Evolutionary conservation across 768 basidiomycete genomes (phyloP).

Genomic region (Boletus pseudopeckii): DNA sequence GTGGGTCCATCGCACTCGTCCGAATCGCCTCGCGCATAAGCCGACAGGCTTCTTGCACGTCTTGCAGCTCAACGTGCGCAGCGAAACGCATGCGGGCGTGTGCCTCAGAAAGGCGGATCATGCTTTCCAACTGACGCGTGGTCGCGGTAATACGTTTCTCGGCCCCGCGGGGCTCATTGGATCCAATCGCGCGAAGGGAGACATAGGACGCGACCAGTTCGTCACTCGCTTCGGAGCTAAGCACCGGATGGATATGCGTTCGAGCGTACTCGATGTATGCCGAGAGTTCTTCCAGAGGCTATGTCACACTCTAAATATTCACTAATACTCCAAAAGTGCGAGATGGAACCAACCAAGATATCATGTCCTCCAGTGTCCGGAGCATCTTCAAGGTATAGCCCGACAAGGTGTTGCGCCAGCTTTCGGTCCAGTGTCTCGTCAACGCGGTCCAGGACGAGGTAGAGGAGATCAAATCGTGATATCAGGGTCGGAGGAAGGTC

Average conservation of each 20-base stretch:
- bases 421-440: conserved; percentile 84
- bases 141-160: conserved; percentile 98
- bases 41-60: conserved; percentile 89
- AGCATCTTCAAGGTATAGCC: conserved; percentile 88
- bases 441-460: conserved; percentile 92
- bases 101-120: conserved; percentile 94
- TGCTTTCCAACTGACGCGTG: conserved; percentile 93
- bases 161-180: conserved; percentile 73
- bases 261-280: conserved; percentile 95
- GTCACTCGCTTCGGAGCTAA: conserved; percentile 79
- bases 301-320: conserved; percentile 8
- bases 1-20: conserved; percentile 91
- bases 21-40: conserved; percentile 96
- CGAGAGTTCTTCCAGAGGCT: conserved; percentile 89
- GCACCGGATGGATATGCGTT: conserved; percentile 76
- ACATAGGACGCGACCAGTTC: conserved; percentile 90
- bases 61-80: conserved; percentile 76
- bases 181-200: conserved; percentile 88
- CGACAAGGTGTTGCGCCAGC: conserved; percentile 90
- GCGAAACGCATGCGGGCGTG: conserved; percentile 96
- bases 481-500: conserved; percentile 97
- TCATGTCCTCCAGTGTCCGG: conserved; percentile 60
- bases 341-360: conserved; percentile 58
- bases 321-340: neutral
- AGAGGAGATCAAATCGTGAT: conserved; percentile 95